Evolutionary conservation across 306 rosid species (phyloP).

Genomic region (Quercus ilex): DNA sequence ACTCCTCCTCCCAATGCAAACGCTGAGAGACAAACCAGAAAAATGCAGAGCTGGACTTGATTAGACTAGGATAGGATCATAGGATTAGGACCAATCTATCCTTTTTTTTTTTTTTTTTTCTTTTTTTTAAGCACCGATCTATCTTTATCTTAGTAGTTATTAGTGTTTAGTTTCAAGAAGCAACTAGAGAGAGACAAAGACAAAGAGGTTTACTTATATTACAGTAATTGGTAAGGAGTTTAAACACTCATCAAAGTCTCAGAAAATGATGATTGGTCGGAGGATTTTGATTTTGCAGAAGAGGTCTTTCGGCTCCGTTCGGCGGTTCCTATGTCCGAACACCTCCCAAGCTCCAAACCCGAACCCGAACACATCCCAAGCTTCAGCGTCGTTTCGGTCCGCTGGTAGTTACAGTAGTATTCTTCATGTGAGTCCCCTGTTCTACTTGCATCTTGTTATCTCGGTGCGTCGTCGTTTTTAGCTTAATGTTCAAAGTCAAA

Average conservation of each 20-base stretch:
- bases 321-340: slow-evolving; percentile 12
- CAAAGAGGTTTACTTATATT: no score
- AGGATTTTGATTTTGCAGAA: slow-evolving; percentile 32
- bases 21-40: background rate
- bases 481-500: background rate
- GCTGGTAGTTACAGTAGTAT: background rate
- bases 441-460: background rate
- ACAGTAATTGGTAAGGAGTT: no score
- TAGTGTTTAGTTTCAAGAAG: no score
- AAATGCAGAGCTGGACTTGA: background rate
- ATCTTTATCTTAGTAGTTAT: no score
- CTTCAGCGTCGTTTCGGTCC: slow-evolving; percentile 15
- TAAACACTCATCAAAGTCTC: background rate
- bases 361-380: background rate
- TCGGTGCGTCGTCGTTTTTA: background rate
- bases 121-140: background rate
- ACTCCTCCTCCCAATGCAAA: no score
- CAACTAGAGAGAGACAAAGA: no score
- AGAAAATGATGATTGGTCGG: slow-evolving; percentile 29
- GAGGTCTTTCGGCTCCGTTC: slow-evolving; percentile 26
- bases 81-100: no score
- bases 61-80: background rate
- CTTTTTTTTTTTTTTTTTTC: background rate
- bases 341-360: background rate
- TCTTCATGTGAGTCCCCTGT: slow-evolving; percentile 31